Conservation (phyloP, 225 moss, liverwort and hornwort species). For the Rhytidiadelphus loreus region DNA sequence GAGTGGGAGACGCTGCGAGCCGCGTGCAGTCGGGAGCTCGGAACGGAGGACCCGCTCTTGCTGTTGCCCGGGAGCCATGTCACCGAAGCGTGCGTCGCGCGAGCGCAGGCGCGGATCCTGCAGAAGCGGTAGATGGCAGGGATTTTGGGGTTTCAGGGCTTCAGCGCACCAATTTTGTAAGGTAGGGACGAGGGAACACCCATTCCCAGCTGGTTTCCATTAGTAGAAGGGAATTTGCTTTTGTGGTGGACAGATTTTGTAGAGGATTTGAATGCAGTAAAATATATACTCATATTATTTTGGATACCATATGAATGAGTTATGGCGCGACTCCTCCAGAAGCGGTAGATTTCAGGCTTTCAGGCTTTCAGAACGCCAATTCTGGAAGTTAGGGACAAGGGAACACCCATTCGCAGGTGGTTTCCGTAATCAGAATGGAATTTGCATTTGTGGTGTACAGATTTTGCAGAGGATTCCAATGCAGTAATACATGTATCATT, state of each 20-base stretch:
- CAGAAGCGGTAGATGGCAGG: not conserved
- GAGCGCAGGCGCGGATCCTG: slow-evolving; percentile 3
- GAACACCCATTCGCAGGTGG: not conserved
- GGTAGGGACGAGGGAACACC: not conserved
- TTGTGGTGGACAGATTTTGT: not conserved
- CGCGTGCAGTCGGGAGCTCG: slow-evolving; percentile 51
- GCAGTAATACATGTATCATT: not conserved
- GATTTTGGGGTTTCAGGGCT: not conserved
- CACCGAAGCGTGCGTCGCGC: slow-evolving; percentile 42
- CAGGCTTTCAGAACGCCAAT: not conserved
- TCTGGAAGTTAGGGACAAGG: not conserved
- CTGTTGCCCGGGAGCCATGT: slow-evolving; percentile 55
- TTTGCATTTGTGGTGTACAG: not conserved
- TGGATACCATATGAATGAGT: not conserved
- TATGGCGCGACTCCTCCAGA: not conserved
- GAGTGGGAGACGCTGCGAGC: slow-evolving; percentile 32
- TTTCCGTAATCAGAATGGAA: not conserved
- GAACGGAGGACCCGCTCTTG: slow-evolving; percentile 39
- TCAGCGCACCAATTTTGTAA: not conserved
- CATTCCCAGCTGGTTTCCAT: not conserved
- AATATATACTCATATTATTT: not conserved
- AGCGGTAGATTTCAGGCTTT: not conserved
- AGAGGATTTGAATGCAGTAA: not conserved
- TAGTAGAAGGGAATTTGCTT: not conserved
- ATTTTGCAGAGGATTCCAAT: not conserved